Evolutionary conservation across 2,329 filamentous ascomycete species (phyloP).

Genomic region (Stemphylium beticola): DNA sequence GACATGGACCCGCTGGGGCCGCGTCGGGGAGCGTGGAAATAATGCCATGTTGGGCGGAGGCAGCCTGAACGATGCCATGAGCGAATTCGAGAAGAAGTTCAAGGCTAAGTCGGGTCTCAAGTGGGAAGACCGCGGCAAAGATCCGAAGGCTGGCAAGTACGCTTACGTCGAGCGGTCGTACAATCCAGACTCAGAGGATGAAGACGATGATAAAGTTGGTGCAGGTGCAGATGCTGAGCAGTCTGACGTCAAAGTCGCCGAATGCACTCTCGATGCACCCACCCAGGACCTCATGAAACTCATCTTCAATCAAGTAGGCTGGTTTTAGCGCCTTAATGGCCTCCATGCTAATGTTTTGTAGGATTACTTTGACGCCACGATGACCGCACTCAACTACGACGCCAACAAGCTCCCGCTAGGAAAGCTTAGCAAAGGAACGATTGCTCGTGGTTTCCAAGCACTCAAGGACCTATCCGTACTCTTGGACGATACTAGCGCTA

Average conservation of each 20-base stretch:
- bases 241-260: conserved; percentile 35
- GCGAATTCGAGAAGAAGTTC: conserved; percentile 62
- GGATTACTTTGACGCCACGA: conserved; percentile 70
- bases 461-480: conserved; percentile 77
- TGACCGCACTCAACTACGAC: conserved; percentile 73
- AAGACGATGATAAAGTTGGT: conserved; percentile 28
- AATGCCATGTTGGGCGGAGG: conserved; percentile 50
- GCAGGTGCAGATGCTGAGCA: conserved; percentile 18
- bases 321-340: too few relatives aligned
- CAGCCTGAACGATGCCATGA: conserved; percentile 49
- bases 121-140: conserved; percentile 58
- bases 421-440: conserved; percentile 80
- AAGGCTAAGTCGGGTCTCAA: conserved; percentile 61
- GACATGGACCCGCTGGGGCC: conserved; percentile 81
- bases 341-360: neutral
- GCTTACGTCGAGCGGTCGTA: conserved; percentile 83
- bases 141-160: conserved; percentile 71
- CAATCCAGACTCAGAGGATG: conserved; percentile 66
- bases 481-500: conserved; percentile 61
- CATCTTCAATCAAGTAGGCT: conserved; percentile 73
- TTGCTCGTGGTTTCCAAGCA: conserved; percentile 74
- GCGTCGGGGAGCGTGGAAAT: conserved; percentile 67
- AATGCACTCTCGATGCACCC: conserved; percentile 63
- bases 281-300: conserved; percentile 75
- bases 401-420: conserved; percentile 79